phyloP scores from a whole-genome alignment of 2,329 filamentous ascomycete genomes.

The Stylonectria norvegica region DNA sequence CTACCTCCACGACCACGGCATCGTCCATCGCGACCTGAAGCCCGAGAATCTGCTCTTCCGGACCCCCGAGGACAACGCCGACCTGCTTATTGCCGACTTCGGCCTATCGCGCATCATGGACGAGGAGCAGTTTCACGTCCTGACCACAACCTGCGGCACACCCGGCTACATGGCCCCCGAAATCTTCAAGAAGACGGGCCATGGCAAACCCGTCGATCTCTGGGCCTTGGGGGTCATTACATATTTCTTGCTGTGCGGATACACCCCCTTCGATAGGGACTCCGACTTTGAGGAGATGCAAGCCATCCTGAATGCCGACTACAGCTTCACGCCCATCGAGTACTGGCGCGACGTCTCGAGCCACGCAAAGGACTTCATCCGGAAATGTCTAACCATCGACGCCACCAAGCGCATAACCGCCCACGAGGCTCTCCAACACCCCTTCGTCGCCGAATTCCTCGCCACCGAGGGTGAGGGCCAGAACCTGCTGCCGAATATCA shows the following conservation, averaged over 20 bases:
- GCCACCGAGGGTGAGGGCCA: conserved; percentile 48
- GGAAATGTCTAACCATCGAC: conserved; percentile 86
- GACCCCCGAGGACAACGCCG: conserved; percentile 95
- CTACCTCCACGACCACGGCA: conserved; percentile 97
- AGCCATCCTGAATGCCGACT: conserved; percentile 94
- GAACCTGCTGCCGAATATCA: conserved; percentile 65
- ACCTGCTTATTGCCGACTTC: conserved; percentile 95
- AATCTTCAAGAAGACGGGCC: conserved; percentile 98
- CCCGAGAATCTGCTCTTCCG: conserved; percentile 96
- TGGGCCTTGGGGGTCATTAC: conserved; percentile 99
- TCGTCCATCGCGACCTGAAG: conserved; percentile 96
- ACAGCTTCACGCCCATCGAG: conserved; percentile 88
- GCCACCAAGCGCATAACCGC: conserved; percentile 84
- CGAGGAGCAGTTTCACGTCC: conserved; percentile 94
- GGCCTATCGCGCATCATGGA: conserved; percentile 97
- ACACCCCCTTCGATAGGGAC: conserved; percentile 96
- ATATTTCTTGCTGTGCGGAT: conserved; percentile 96
- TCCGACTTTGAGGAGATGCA: conserved; percentile 99
- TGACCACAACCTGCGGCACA: conserved; percentile 96
- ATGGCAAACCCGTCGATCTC: conserved; percentile 96
- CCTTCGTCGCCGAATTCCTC: conserved; percentile 58
- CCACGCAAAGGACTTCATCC: conserved; percentile 87
- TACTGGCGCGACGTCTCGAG: conserved; percentile 95
- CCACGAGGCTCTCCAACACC: conserved; percentile 69
- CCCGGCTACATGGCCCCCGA: conserved; percentile 99